Evolutionary conservation across 441 rosid genomes (phyloP), one percentile per base, ranked within the genome.

Genomic region (Pelargonium myrrhifolium): DNA sequence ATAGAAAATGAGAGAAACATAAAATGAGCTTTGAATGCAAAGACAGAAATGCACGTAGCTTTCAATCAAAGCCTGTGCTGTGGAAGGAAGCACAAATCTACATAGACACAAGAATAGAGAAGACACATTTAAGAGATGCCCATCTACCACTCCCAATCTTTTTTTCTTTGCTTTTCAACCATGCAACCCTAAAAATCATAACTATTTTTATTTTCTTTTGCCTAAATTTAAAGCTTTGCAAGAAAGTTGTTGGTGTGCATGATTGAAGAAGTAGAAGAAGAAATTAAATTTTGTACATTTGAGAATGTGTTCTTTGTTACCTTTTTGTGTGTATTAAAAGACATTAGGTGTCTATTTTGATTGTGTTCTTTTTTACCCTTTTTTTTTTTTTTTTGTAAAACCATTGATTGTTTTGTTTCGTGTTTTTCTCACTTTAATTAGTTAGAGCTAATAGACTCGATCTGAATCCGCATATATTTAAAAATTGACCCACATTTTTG

Each of bases 31-130:
- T 63, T 71, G 24, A 71, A 64, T 28, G 39, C 61, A 22, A 12
- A 61, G 77, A 75, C 79, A 74, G 35, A 53, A 21, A 35, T 71
- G 60, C 67, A 64, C 69, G 65, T 61, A 51, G 79, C 64, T 51
- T 68, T 78, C 45, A 71, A 64, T 68, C 79, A 64, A 17, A 42
- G 40, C 14, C 64, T 20, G 43, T 18, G 69, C 24, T 1, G 37
- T 26, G n/a, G n/a, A n/a, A n/a, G n/a, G n/a, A 40, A 0, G 35
- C 11, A 7, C 56, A 53, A 42, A 26, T 47, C 10, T 42, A 4
- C 9, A 55, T 2, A 18, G n/a, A 61, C 3, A 51, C 58, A n/a
- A 47, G 10, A n/a, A 11, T 31, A 43, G 10, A 20, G 10, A 26
- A 28, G 47, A 51, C 63, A 67, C 73, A 74, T 80, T 74, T 70